These are phyloP conservation scores for Rossbeevera mucosa DNA, from an alignment of 768 basidiomycete species.

Conservation along the genomic window DNA sequence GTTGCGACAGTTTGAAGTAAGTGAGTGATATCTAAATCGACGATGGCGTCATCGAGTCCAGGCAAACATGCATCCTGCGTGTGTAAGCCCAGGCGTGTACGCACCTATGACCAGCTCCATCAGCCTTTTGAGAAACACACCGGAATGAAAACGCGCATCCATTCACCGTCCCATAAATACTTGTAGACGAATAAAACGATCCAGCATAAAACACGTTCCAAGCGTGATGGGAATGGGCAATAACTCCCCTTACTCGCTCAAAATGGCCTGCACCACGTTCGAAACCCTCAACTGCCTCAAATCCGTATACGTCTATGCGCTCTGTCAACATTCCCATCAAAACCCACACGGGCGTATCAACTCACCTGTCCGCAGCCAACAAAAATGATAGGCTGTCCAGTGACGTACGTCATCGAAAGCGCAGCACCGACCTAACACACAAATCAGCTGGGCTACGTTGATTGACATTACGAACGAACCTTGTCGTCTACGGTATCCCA, in stretches of 20 bases:
- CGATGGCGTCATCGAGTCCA: too few relatives aligned
- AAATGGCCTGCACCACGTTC: slow-evolving; percentile 91
- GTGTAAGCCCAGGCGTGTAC: background rate
- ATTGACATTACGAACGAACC: slow-evolving; percentile 38
- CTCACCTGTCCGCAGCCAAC: slow-evolving; percentile 95
- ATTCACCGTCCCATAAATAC: background rate
- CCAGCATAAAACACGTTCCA: background rate
- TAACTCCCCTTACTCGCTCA: slow-evolving; percentile 42
- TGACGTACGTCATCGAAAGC: slow-evolving; percentile 98
- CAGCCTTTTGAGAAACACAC: background rate
- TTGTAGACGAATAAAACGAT: background rate
- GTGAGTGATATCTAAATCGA: too few relatives aligned
- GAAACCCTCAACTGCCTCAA: slow-evolving; percentile 83
- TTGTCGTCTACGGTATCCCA: slow-evolving; percentile 99
- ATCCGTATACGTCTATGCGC: slow-evolving; percentile 87
- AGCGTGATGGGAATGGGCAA: background rate
- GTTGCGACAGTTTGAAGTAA: too few relatives aligned
- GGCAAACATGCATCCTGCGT: background rate
- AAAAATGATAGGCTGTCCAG: slow-evolving; percentile 96
- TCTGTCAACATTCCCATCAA: slow-evolving; percentile 9
- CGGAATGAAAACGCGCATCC: background rate
- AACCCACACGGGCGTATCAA: slow-evolving; percentile 1
- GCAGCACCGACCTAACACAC: slow-evolving; percentile 85
- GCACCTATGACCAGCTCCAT: background rate
- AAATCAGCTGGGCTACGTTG: background rate